phyloP scores from a whole-genome alignment of 805 yeast species.

The Sungouiella thailandica region DNA sequence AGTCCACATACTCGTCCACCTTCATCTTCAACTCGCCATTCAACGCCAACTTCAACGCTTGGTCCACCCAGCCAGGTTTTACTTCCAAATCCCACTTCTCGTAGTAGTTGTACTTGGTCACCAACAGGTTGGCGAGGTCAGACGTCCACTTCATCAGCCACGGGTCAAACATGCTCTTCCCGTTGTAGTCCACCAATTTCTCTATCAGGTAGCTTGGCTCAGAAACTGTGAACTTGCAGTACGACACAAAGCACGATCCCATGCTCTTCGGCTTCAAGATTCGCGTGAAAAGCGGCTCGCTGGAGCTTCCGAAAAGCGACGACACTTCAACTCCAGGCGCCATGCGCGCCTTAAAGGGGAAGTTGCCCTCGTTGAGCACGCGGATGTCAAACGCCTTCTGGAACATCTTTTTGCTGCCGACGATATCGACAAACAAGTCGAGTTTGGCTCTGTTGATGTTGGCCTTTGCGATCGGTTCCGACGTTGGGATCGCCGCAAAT shows the following conservation, averaged over 20 bases:
- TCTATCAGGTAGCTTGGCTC: conserved; percentile 34
- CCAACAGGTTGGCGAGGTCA: conserved; percentile 24
- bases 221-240: conserved; percentile 26
- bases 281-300: conserved; percentile 30
- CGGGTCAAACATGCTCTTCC: conserved; percentile 22
- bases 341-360: conserved; percentile 22
- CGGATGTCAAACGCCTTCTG: conserved; percentile 26
- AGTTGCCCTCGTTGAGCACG: conserved; percentile 24
- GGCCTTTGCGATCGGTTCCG: conserved; percentile 14
- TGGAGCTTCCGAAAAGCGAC: conserved; percentile 20
- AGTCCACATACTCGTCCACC: conserved; percentile 29
- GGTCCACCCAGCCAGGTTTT: conserved; percentile 28
- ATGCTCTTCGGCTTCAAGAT: conserved; percentile 32
- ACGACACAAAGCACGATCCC: conserved; percentile 31
- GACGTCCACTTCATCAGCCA: conserved; percentile 35
- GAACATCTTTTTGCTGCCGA: conserved; percentile 35
- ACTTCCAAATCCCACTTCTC: conserved; percentile 27
- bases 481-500: conserved; percentile 18
- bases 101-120: conserved; percentile 29
- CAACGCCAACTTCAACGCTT: conserved; percentile 25
- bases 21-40: conserved; percentile 25
- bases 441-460: conserved; percentile 25
- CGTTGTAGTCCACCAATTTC: conserved; percentile 17
- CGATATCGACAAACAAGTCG: conserved; percentile 35
- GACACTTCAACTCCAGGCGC: conserved; percentile 7